These are phyloP conservation scores for Microsporum audouinii DNA, from an alignment of 2,329 filamentous ascomycete genomes.

Conservation along the genomic window DNA sequence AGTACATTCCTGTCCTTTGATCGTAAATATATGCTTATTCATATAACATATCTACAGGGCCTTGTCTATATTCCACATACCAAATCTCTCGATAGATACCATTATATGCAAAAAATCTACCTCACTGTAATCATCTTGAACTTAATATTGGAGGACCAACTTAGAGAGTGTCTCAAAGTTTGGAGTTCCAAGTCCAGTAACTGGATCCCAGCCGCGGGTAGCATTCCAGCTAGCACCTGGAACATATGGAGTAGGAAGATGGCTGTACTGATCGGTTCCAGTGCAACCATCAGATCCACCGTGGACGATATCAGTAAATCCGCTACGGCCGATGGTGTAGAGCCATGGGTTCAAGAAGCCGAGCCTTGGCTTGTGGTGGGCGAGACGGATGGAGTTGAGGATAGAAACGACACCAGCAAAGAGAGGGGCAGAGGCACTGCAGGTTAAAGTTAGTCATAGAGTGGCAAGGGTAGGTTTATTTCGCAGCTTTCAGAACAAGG, in stretches of 20 bases:
- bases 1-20: not conserved
- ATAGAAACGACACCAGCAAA: slow-evolving; percentile 53
- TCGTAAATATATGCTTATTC: not conserved
- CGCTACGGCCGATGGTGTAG: slow-evolving; percentile 37
- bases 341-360: slow-evolving; percentile 54
- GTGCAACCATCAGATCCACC: slow-evolving; percentile 39
- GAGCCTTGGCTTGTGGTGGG: slow-evolving; percentile 41
- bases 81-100: not conserved
- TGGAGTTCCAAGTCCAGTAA: slow-evolving; percentile 34
- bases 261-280: slow-evolving; percentile 29
- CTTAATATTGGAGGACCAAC: not conserved
- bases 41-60: not conserved
- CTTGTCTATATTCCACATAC: not conserved
- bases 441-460: slow-evolving; percentile 8
- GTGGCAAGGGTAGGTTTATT: not conserved
- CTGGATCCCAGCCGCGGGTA: slow-evolving; percentile 40
- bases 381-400: slow-evolving; percentile 52
- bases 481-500: not conserved
- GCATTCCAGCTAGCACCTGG: slow-evolving; percentile 42
- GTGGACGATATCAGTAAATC: slow-evolving; percentile 39
- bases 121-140: not conserved
- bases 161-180: slow-evolving; percentile 15
- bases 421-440: slow-evolving; percentile 48
- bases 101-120: not conserved
- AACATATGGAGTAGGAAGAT: slow-evolving; percentile 29